Conservation (phyloP, 176 grass and related monocot species). For the Cenchrus americanus region DNA sequence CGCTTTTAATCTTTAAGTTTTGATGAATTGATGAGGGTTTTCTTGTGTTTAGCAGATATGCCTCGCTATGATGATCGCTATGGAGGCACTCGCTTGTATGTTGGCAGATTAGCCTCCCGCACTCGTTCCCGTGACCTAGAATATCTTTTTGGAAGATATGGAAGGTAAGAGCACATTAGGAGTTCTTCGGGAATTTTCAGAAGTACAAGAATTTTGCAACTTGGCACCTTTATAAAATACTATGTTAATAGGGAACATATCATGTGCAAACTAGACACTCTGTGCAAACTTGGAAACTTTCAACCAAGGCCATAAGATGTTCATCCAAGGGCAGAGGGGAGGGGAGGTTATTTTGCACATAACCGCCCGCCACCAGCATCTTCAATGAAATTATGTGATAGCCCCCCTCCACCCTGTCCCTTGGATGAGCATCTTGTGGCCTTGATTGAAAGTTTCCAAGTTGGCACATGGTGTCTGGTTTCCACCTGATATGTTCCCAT, state of each 20-base stretch:
- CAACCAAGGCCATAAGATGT: too few relatives aligned
- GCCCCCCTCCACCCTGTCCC: too few relatives aligned
- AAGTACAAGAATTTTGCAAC: not conserved
- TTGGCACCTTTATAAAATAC: too few relatives aligned
- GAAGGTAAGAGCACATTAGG: conserved; percentile 61
- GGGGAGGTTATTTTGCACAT: too few relatives aligned
- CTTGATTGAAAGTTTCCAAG: too few relatives aligned
- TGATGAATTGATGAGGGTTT: conserved; percentile 1
- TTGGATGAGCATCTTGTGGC: too few relatives aligned
- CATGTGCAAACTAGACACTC: too few relatives aligned
- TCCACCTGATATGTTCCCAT: not conserved
- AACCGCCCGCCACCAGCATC: too few relatives aligned
- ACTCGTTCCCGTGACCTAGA: conserved; percentile 85
- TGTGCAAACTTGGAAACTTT: too few relatives aligned
- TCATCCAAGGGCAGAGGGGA: too few relatives aligned
- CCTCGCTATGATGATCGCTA: conserved; percentile 88
- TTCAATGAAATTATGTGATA: too few relatives aligned
- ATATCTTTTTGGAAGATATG: conserved; percentile 82
- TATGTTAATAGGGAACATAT: not conserved
- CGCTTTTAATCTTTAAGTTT: not conserved
- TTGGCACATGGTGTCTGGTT: too few relatives aligned
- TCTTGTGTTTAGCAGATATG: conserved; percentile 66
- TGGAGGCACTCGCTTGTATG: conserved; percentile 82
- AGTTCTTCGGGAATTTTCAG: not conserved
- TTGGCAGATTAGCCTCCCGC: conserved; percentile 72